phyloP scores from a whole-genome alignment of 176 grass and related monocot species.

The Puccinellia tenuiflora region DNA sequence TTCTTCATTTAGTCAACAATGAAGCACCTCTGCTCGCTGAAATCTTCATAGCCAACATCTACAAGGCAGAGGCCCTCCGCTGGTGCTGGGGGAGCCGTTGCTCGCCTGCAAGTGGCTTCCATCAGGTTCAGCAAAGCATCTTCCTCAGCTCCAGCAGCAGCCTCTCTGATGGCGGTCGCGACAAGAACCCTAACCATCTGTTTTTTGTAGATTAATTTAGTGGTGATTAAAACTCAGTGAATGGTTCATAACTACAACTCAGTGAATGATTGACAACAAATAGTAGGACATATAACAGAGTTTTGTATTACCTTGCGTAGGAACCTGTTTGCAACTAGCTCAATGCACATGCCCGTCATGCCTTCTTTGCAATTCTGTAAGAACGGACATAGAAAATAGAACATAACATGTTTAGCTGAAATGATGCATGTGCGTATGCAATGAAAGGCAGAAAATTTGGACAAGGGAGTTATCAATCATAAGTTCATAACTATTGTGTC shows the following conservation, averaged over 20 bases:
- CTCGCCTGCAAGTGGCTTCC: slow-evolving; percentile 79
- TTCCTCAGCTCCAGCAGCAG: slow-evolving; percentile 56
- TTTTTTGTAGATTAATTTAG: neutral
- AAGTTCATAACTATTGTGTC: too few relatives aligned
- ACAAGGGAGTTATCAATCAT: too few relatives aligned
- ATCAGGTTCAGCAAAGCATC: slow-evolving; percentile 71
- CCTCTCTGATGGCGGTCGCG: slow-evolving; percentile 83
- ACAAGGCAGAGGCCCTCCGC: slow-evolving; percentile 86
- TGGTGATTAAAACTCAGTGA: neutral
- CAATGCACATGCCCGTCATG: slow-evolving; percentile 60
- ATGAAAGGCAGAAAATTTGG: neutral
- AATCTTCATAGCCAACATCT: slow-evolving; percentile 77
- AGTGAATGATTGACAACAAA: neutral
- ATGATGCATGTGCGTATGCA: neutral
- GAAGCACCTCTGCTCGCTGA: slow-evolving; percentile 52
- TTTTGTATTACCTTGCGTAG: slow-evolving; percentile 70
- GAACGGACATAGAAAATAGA: neutral
- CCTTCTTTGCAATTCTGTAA: slow-evolving; percentile 38
- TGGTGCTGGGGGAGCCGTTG: slow-evolving; percentile 83
- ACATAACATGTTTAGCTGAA: neutral
- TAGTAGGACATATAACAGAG: neutral
- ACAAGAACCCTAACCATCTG: slow-evolving; percentile 95
- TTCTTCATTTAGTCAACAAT: slow-evolving; percentile 41
- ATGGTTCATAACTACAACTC: neutral
- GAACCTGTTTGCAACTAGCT: slow-evolving; percentile 82